Base-by-base conservation (phyloP, 2,329 filamentous ascomycete species). In the Cladosporium sp. region DNA sequence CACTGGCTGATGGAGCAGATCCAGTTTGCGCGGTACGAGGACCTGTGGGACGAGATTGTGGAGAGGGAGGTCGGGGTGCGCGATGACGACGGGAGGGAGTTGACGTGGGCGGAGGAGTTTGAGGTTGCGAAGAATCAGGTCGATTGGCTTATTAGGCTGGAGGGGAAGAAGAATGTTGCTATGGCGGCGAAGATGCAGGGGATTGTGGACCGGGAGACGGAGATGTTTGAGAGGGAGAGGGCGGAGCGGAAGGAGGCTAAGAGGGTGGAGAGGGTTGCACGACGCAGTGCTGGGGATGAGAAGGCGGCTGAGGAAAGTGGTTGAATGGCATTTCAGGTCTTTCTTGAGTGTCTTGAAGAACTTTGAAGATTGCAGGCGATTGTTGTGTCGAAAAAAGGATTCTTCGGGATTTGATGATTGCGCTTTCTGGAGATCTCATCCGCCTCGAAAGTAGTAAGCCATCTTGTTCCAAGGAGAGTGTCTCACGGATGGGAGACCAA, bases 151-250 rank as follows among this genome's bases (percentile, higher is more conserved):
- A 38, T 65, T 24, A 68, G 70, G 18, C 66, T 73, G 51, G 64
- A 68, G 15, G 66, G 73, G 58, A 71, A 71, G 66, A 70, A 74
- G 69, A 44, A 62, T 59, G 70, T 72, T 60, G 66, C 61, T 15
- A 74, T 79, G 68, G 78, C 76, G 5, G 72, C 70, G 55, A 79
- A 73, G 72, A 83, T 86, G 80, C 75, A 80, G 68, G 74, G 67
- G 34, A 80, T 86, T 67, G 77, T 85, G 30, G 80, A 84, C 64
- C 67, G 78, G 70, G 85, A 87, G 76, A 80, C 72, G 64, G 75
- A 74, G 66, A 65, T 85, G 65, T 80, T 77, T 70, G 73, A 79
- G 41, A 68, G 76, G 64, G 79, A 84, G 70, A 73, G 70, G 68
- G 57, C 57, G 57, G 70, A 72, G 63, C 64, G 68, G 41, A 66